Base-by-base conservation (phyloP, 371 early-diverging fungal species). In the Mortierella sp. region DNA sequence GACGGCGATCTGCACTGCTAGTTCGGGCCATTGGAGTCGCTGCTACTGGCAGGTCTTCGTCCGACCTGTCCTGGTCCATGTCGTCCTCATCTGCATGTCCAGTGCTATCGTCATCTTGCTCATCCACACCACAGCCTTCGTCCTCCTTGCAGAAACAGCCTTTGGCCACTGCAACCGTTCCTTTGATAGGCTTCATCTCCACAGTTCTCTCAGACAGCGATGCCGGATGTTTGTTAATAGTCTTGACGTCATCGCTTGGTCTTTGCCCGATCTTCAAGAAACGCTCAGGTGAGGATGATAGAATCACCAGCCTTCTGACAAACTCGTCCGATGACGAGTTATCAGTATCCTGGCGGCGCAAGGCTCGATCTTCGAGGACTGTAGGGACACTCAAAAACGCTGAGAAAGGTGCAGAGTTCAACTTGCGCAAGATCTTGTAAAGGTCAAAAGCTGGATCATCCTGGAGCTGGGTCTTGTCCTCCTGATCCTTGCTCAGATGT, bases 131-230 rank as follows among this genome's bases (percentile, higher is more conserved):
- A 24, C 77, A 76, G 0, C 77, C 77, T 17, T 76, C 77, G 39
- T 76, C 70, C 39, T 80, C 44, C 57, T 77, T 55, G 56, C 83
- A 85, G 31, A 78, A 81, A 67, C 84, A 83, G 3, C 71, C 66
- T 16, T 84, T 62, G 2, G 81, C 85, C 22, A 84, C 83, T 0
- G 82, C 85, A 1, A 91, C 79, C 0, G 98, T 97, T 0, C 98
- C 98, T 72, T 98, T 98, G 80, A 97, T 97, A 0, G 98, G 98
- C 65, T 95, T 96, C 97, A 96, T 96, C 64, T 91, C 92, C 6
- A 92, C 86, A 16, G 80, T 70, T 7, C 90, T 56, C 0, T 58
- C 54, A 1, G 56, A 49, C 28, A 12, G 43, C 14, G 39, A 4
- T 6, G 10, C 24, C 1, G 48, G 14, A 10, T 27, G 45, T 10